Evolutionary conservation across 805 yeast genomes (phyloP), one percentile per base, ranked within the genome.

Genomic region (Wickerhamiella galacta): DNA sequence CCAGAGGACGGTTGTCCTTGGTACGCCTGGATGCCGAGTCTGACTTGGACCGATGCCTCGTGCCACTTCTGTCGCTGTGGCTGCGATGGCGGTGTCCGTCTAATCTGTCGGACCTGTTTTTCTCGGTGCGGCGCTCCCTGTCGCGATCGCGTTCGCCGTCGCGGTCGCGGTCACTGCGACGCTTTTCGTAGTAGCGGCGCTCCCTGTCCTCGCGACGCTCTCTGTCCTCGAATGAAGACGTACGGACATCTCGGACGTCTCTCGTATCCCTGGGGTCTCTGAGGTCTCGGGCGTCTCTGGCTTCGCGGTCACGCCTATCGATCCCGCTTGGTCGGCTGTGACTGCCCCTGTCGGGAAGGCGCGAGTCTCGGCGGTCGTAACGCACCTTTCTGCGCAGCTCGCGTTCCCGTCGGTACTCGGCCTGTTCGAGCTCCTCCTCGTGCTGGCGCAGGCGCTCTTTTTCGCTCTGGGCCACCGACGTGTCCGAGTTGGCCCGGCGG

Each of bases 1-100:
- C 98, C 35, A 85, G 74, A 44, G 83, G 79, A 33, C 35, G 49
- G 34, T 40, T 83, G 67, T 43, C 70, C 53, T 63, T 47, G 59
- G 30, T 28, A 15, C 18, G 9, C 17, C 22, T 27, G 22, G 19
- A 26, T 4, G 16, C 21, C 16, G 42, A 33, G 35, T 39, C 47
- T 11, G 45, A 37, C 37, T 44, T 43, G 20, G 42, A 34, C 14
- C 48, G 45, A 28, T 32, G 21, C n/a, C 46, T 43, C 16, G 27
- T n/a, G 16, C 12, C 17, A 15, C 7, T 26, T 22, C 21, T 16
- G 25, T 20, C 19, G 19, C 26, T 9, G 17, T 24, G 12, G 28
- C 32, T 12, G 19, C 28, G 17, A 12, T 29, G 16, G 30, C 29
- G 25, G 26, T 14, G 28, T 20, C 15, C 15, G 5, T 25, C 31